Conservation (phyloP, 1,284 basidiomycete species). For the Apiotrichum brassicae region DNA sequence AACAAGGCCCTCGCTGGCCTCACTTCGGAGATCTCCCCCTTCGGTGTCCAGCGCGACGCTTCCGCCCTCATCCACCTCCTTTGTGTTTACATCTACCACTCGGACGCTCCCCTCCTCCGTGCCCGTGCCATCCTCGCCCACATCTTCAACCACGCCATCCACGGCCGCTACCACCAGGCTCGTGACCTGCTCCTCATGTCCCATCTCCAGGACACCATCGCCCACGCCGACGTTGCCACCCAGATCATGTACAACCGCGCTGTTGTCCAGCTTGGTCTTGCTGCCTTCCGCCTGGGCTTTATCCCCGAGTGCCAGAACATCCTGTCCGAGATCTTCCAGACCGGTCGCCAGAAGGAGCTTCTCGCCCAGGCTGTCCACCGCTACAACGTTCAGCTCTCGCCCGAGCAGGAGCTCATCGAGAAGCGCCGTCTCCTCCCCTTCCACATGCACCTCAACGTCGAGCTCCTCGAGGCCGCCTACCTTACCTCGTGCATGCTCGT, state of each 20-base stretch:
- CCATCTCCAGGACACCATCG: constrained; percentile 92
- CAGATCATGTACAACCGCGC: constrained; percentile 98
- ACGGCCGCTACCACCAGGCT: constrained; percentile 94
- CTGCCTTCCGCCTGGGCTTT: constrained; percentile 90
- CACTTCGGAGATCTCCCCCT: constrained; percentile 56
- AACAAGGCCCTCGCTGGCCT: constrained; percentile 49
- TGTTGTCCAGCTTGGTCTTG: constrained; percentile 92
- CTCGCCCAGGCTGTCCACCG: constrained; percentile 94
- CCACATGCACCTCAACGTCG: constrained; percentile 99
- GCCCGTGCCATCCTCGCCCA: constrained; percentile 96
- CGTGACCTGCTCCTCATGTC: constrained; percentile 99
- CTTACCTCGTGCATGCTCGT: constrained; percentile 97
- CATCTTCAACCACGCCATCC: constrained; percentile 93
- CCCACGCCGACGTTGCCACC: constrained; percentile 90
- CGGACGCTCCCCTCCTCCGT: constrained; percentile 72
- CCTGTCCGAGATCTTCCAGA: constrained; percentile 91
- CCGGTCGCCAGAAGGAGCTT: constrained; percentile 92
- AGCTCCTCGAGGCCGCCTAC: constrained; percentile 94
- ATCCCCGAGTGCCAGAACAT: constrained; percentile 92
- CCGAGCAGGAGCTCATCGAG: constrained; percentile 96
- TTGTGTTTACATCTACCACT: constrained; percentile 89
- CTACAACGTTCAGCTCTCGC: constrained; percentile 69
- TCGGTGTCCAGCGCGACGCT: constrained; percentile 57
- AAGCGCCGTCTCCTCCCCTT: constrained; percentile 94
- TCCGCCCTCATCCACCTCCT: constrained; percentile 70